Conservation (phyloP, 2,329 filamentous ascomycete genomes). For the Paraphaeosphaeria minitans region DNA sequence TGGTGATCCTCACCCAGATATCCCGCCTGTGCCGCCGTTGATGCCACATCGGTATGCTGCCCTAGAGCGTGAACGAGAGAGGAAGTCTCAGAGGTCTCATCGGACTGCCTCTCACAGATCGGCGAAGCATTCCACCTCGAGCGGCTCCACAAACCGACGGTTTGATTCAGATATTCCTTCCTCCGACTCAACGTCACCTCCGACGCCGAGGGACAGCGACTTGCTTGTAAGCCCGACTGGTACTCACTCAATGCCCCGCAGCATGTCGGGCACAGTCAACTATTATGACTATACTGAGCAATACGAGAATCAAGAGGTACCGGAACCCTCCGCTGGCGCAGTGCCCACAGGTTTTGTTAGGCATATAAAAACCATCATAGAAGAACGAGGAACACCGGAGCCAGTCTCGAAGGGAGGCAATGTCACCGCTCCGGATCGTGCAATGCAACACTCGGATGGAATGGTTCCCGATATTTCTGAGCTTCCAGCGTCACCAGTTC, state of each 20-base stretch:
- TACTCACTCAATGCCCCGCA: conserved; percentile 32
- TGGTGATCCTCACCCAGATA: conserved; percentile 18
- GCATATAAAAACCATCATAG: conserved; percentile 50
- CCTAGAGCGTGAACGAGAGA: conserved; percentile 28
- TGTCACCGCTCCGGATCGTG: conserved; percentile 5
- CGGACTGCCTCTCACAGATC: conserved; percentile 12
- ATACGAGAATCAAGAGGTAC: conserved; percentile 35
- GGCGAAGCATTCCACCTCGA: conserved; percentile 35
- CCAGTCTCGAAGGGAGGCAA: conserved; percentile 15
- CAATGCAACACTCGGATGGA: conserved; percentile 13
- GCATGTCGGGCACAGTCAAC: conserved; percentile 37
- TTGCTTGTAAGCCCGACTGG: conserved; percentile 31
- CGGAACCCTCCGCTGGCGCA: conserved; percentile 21
- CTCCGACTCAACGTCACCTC: conserved; percentile 51
- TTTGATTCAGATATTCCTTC: conserved; percentile 50
- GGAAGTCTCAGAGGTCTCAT: conserved; percentile 22
- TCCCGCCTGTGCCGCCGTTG: conserved; percentile 32
- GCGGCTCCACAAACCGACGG: conserved; percentile 37
- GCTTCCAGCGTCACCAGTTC: conserved; percentile 40
- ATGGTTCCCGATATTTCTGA: conserved; percentile 24
- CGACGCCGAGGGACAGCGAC: conserved; percentile 49
- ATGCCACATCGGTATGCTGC: conserved; percentile 25
- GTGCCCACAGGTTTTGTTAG: conserved; percentile 48
- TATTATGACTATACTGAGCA: conserved; percentile 48
- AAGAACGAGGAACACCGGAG: conserved; percentile 36